Evolutionary conservation across 768 basidiomycete species (phyloP).

Genomic region (Peribolospora kevripleyi): DNA sequence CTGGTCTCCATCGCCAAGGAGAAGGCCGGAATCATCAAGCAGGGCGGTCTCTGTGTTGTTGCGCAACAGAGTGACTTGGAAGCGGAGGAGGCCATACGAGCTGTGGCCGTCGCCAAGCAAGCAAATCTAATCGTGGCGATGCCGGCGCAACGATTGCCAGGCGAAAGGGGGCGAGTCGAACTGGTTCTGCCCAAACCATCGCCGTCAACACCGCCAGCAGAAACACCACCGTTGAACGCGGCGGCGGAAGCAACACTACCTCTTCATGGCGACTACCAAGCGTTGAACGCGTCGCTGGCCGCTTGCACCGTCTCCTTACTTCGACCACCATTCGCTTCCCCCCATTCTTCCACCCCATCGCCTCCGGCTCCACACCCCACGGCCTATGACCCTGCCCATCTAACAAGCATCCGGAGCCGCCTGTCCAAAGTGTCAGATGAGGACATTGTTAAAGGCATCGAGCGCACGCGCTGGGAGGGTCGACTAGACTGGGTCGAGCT

Average conservation of each 20-base stretch:
- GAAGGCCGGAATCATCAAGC: slow-evolving; percentile 57
- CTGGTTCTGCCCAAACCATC: no score
- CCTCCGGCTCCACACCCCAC: slow-evolving; percentile 35
- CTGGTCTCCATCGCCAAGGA: slow-evolving; percentile 48
- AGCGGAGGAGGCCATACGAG: slow-evolving; percentile 14
- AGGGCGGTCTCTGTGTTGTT: slow-evolving; percentile 33
- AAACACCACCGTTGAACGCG: no score
- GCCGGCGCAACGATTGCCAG: not conserved
- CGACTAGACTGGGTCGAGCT: slow-evolving; percentile 37
- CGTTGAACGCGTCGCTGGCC: not conserved
- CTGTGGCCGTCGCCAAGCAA: slow-evolving; percentile 27
- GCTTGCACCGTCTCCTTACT: slow-evolving; percentile 17
- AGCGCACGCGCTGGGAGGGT: slow-evolving; percentile 47
- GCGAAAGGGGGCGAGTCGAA: no score
- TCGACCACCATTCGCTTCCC: no score
- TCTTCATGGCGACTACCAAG: not conserved
- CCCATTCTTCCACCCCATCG: no score
- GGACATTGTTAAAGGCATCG: slow-evolving; percentile 35
- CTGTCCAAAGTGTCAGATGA: slow-evolving; percentile 24
- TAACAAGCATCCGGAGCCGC: slow-evolving; percentile 29
- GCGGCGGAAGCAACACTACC: no score
- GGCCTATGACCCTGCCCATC: slow-evolving; percentile 49
- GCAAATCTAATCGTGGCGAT: slow-evolving; percentile 24
- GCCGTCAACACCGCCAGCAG: no score
- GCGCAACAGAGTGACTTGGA: slow-evolving; percentile 32